Base-by-base conservation (phyloP, 805 yeast genomes). In the Wickerhamiella azyma region DNA sequence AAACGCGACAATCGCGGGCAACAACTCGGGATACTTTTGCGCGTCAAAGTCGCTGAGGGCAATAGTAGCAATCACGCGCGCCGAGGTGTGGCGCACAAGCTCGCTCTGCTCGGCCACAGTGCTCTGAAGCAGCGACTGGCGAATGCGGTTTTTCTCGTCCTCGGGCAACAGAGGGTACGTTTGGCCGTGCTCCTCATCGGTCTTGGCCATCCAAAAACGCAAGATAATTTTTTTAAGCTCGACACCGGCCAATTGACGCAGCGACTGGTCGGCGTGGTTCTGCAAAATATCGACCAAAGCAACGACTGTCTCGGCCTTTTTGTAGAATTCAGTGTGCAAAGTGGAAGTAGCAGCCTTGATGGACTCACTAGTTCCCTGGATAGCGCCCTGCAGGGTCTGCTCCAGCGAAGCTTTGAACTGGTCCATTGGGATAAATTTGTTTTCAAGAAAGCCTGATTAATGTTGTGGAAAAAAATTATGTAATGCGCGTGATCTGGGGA, bases 191-290 rank as follows among this genome's bases (percentile, higher is more conserved):
- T 19, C 39, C 26, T 19, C 16, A 14, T 48, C 54, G n/a, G n/a
- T n/a, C 21, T 55, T 59, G 14, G 36, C 39, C 17, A 37, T 50
- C 97, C 97, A 92, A 59, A 77, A 78, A 53, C 72, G 69, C 45
- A 71, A 59, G 35, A 88, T 76, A 59, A 82, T 74, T 64, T 92
- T 92, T 66, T 95, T 78, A 36, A 88, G 85, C 68, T 92, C 98
- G 52, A 92, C 95, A 51, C 96, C 94, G n/a, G 96, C 94, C 51
- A 92, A 71, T 65, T 86, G 94, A 58, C 84, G 81, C 55, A 88
- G 62, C 57, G 82, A 83, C 52, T 75, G 80, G 56, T 79, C 79
- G 36, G 71, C 66, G 54, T 79, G 77, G 53, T 70, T 72, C 64
- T 83, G 86, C 59, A 85, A 71, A 50, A 92, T 75, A 58, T 84